Conservation (phyloP, 1,139 yeast genomes). For the Saccharomycopsis hybrid region DNA sequence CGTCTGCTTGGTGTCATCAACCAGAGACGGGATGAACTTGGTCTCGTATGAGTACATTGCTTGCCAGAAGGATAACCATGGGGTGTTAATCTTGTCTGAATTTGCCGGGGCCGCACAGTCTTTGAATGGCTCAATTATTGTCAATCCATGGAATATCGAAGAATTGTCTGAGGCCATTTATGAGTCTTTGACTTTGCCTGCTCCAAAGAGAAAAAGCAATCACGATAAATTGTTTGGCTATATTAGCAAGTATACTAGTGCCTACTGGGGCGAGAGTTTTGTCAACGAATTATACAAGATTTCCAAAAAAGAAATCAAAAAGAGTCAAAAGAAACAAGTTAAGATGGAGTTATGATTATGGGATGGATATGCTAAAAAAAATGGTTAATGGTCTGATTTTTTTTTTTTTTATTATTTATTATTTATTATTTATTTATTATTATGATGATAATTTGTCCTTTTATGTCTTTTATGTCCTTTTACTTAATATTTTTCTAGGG, state of each 20-base stretch:
- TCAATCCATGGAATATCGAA: conserved; percentile 98
- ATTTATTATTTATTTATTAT: too few relatives aligned
- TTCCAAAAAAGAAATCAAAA: conserved; percentile 19
- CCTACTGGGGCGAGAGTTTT: conserved; percentile 95
- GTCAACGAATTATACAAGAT: conserved; percentile 71
- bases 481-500: too few relatives aligned
- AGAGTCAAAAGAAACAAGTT: not conserved
- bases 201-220: conserved; percentile 69
- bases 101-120: conserved; percentile 99
- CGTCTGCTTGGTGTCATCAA: conserved; percentile 86
- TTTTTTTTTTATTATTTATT: too few relatives aligned
- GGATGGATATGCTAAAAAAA: not conserved
- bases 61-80: conserved; percentile 82
- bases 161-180: conserved; percentile 81
- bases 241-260: conserved; percentile 87
- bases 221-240: conserved; percentile 80
- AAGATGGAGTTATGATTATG: not conserved
- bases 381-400: too few relatives aligned
- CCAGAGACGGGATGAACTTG: conserved; percentile 97
- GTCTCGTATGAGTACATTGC: conserved; percentile 96
- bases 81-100: conserved; percentile 81
- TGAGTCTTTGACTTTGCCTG: conserved; percentile 80
- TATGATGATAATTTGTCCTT: too few relatives aligned
- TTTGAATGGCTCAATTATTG: conserved; percentile 84
- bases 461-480: too few relatives aligned